Base-by-base conservation (phyloP, 768 basidiomycete species). In the Suillus luteus region DNA sequence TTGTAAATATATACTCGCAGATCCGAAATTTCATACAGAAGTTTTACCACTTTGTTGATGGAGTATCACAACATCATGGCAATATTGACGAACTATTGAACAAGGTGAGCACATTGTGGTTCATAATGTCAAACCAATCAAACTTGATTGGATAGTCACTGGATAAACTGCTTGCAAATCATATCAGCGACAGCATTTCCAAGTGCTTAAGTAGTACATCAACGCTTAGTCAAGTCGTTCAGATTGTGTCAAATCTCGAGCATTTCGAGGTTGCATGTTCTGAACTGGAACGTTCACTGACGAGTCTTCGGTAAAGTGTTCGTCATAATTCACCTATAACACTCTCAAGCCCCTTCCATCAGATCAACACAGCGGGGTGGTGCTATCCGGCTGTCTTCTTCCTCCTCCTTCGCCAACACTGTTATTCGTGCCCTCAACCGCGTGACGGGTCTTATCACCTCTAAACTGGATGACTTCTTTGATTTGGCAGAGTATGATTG, bases 41-140 rank as follows among this genome's bases (percentile, higher is more conserved):
- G 69, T 99, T 97, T 79, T 96, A 98, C 73, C 89, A 93, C 27
- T 99, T 99, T 75, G 88, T 96, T 0, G 97, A 99, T 69, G 96
- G 96, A 10, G 92, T 97, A 6, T 88, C 91, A 2, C 93, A 96
- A 71, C 91, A 94, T 63, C 92, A 95, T 74, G 85, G 90, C 49
- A 91, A 96, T 71, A 92, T 96, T 38, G 96, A 99, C 69, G 94
- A 95, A 61, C 81, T 98, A 10, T 76, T 99, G 59, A 90, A 89
- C 78, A 95, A 90, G 83, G 96, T 95, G 62, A 72, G 44, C 33
- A 17, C 38, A 46, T 22, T 24, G 40, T 61, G 24, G 19, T 10
- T 43, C n/a, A 37, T 38, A 37, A 55, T 15, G 35, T 57, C 22
- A 48, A 22, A 35, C 58, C 40, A 48, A 14, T 60, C 54, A 49